A percentile compares a stretch with the other conserved stretches of the same genome.
Evolutionary conservation across 441 rosid species (phyloP).

Genomic region (Pelargonium australe): DNA sequence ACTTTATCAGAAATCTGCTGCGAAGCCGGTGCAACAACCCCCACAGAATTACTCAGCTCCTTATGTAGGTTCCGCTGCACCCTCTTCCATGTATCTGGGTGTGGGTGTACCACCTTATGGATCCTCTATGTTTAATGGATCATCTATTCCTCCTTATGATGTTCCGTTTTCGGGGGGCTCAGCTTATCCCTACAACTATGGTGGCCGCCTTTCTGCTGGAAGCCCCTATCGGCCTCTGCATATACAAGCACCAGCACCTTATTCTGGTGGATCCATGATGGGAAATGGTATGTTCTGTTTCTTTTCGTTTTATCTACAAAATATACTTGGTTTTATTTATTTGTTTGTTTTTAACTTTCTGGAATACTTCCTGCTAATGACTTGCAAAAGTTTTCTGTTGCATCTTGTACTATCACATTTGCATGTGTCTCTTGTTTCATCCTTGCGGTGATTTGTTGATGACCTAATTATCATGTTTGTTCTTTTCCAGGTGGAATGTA

Average conservation of each 20-base stretch:
- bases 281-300: constrained; percentile 51
- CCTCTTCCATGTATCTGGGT: constrained; percentile 63
- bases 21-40: constrained; percentile 60
- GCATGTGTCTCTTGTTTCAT: background rate
- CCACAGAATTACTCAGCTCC: constrained; percentile 67
- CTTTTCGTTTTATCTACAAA: background rate
- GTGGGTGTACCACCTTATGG: constrained; percentile 80
- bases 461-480: background rate
- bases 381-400: background rate
- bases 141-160: constrained; percentile 84
- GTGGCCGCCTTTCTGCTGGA: constrained; percentile 62
- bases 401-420: background rate
- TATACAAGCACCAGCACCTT: constrained; percentile 76
- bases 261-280: constrained; percentile 84
- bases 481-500: constrained; percentile 66
- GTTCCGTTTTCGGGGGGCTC: constrained; percentile 85
- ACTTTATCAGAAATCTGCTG: constrained; percentile 62
- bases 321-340: background rate
- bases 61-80: constrained; percentile 69
- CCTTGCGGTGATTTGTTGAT: background rate
- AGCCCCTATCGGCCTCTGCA: constrained; percentile 87
- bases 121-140: constrained; percentile 68
- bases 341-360: background rate
- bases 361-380: background rate
- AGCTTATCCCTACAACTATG: constrained; percentile 81